Evolutionary conservation across 2,329 filamentous ascomycete species (phyloP).

Genomic region (Fusarium tjaetaba): DNA sequence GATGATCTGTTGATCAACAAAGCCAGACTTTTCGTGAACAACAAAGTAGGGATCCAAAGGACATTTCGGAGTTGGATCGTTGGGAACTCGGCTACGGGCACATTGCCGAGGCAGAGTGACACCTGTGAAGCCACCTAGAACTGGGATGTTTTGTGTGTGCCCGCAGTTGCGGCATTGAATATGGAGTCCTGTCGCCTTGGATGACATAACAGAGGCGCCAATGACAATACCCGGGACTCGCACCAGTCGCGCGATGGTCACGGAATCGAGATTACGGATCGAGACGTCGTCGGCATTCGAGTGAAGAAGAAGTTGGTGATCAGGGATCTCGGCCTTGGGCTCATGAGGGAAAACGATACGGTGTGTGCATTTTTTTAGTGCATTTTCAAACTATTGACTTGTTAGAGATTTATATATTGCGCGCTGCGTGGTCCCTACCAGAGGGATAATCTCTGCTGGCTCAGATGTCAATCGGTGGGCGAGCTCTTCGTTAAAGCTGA

Average conservation of each 20-base stretch:
- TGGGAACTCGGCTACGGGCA: conserved; percentile 68
- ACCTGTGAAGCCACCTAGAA: conserved; percentile 88
- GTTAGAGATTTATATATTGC: background rate
- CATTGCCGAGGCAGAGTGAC: conserved; percentile 86
- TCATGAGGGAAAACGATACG: conserved; percentile 89
- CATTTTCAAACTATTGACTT: conserved; percentile 80
- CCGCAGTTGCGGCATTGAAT: conserved; percentile 91
- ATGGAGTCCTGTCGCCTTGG: conserved; percentile 87
- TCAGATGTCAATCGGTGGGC: conserved; percentile 90
- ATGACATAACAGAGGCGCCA: conserved; percentile 94
- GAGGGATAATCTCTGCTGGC: conserved; percentile 89
- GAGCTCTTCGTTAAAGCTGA: conserved; percentile 95
- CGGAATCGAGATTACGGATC: conserved; percentile 92
- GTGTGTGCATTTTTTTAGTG: conserved; percentile 89
- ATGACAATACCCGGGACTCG: conserved; percentile 98
- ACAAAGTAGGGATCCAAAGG: conserved; percentile 97
- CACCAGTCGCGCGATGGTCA: conserved; percentile 93
- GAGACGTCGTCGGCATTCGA: conserved; percentile 91
- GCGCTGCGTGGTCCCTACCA: conserved; percentile 65
- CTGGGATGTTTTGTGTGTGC: conserved; percentile 73
- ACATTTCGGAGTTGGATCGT: conserved; percentile 78
- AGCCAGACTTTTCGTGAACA: conserved; percentile 90
- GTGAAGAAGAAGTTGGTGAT: conserved; percentile 94
- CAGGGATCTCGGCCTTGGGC: conserved; percentile 74
- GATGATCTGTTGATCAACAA: conserved; percentile 97